Evolutionary conservation across 352 stramenopile genomes (phyloP).

Genomic region (Pythium periplocum): DNA sequence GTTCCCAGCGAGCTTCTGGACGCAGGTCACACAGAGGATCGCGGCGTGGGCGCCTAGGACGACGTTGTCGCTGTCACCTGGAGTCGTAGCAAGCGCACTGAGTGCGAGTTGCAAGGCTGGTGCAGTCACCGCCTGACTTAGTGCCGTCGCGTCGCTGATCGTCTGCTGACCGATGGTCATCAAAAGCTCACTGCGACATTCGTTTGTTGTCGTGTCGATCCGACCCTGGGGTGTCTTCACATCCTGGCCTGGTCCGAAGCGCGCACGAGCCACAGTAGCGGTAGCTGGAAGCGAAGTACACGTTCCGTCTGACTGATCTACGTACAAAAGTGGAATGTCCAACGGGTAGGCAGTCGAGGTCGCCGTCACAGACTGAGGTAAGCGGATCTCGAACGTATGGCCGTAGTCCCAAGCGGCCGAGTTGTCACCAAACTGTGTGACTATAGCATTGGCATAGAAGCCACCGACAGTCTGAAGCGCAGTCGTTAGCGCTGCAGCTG

Average conservation of each 20-base stretch:
- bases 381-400: slow-evolving; percentile 54
- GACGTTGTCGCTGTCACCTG: slow-evolving; percentile 20
- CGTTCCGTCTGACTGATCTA: slow-evolving; percentile 15
- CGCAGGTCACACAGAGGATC: slow-evolving; percentile 49
- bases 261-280: slow-evolving; percentile 22
- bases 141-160: slow-evolving; percentile 23
- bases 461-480: slow-evolving; percentile 22
- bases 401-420: slow-evolving; percentile 63
- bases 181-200: slow-evolving; percentile 37
- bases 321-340: slow-evolving; percentile 29
- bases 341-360: slow-evolving; percentile 31
- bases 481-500: slow-evolving; percentile 14
- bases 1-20: slow-evolving; percentile 40
- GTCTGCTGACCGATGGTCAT: slow-evolving; percentile 45
- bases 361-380: slow-evolving; percentile 37
- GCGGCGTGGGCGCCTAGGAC: slow-evolving; percentile 26
- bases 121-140: slow-evolving; percentile 20
- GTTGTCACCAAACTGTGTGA: slow-evolving; percentile 44
- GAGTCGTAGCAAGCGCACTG: slow-evolving; percentile 9
- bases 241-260: slow-evolving; percentile 57
- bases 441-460: slow-evolving; percentile 22
- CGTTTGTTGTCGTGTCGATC: slow-evolving; percentile 43
- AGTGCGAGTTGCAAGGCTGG: slow-evolving; percentile 44
- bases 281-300: slow-evolving; percentile 30
- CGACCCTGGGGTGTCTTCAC: slow-evolving; percentile 40